Evolutionary conservation across 768 basidiomycete species (phyloP).

Genomic region (Tulasnella sp.): DNA sequence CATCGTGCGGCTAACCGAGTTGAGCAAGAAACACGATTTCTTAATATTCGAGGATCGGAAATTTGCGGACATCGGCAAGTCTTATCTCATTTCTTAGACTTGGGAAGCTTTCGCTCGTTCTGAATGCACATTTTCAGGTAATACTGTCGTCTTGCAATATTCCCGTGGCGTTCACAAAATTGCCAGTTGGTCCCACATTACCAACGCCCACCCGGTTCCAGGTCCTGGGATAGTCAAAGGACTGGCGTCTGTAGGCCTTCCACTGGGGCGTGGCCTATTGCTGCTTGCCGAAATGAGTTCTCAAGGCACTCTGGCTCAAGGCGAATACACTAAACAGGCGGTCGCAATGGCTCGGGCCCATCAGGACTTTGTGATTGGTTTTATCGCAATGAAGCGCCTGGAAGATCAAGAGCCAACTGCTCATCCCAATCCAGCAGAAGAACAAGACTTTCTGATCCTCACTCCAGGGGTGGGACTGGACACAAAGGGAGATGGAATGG

Average conservation of each 20-base stretch:
- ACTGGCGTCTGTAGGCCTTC: conserved; percentile 75
- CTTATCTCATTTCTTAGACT: not conserved
- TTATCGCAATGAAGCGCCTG: conserved; percentile 85
- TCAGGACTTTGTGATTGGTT: conserved; percentile 88
- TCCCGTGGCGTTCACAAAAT: conserved; percentile 88
- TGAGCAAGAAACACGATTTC: conserved; percentile 81
- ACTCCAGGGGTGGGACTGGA: conserved; percentile 91
- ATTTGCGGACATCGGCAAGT: conserved; percentile 93
- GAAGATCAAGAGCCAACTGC: conserved; percentile 47
- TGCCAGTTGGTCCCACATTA: conserved; percentile 91
- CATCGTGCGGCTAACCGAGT: conserved; percentile 56
- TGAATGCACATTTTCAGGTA: conserved; percentile 47
- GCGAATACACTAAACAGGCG: conserved; percentile 73
- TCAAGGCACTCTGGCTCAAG: conserved; percentile 73
- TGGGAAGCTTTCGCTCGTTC: not conserved
- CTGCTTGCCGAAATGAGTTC: conserved; percentile 97
- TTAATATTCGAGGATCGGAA: conserved; percentile 97
- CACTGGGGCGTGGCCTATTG: conserved; percentile 77
- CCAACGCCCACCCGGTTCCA: conserved; percentile 92
- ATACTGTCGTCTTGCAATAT: conserved; percentile 93
- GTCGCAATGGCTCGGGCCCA: conserved; percentile 79
- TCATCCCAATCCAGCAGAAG: conserved; percentile 36
- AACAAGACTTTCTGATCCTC: conserved; percentile 76
- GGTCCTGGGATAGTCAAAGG: conserved; percentile 94
- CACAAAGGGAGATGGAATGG: conserved; percentile 70